A percentile compares a stretch with the other conserved stretches of the same genome.
Evolutionary conservation across 164 flowering plant species (phyloP).

Genomic region (Nelumbo lutea): DNA sequence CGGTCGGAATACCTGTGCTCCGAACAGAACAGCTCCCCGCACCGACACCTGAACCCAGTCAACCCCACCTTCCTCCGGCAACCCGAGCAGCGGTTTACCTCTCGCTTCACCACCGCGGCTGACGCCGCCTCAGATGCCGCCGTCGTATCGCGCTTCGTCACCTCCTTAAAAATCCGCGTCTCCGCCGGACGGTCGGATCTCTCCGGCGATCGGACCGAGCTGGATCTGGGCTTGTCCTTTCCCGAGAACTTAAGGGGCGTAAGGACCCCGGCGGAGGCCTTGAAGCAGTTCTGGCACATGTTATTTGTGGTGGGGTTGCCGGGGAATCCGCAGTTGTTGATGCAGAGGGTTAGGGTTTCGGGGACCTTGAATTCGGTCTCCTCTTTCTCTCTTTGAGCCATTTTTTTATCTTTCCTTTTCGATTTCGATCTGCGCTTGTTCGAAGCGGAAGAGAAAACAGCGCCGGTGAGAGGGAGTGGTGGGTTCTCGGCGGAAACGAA

Average conservation of each 20-base stretch:
- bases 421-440: background rate
- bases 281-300: conserved; percentile 57
- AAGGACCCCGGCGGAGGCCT: conserved; percentile 23
- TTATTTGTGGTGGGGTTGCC: conserved; percentile 46
- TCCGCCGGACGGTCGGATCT: conserved; percentile 10
- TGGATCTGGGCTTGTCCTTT: conserved; percentile 25
- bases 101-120: conserved; percentile 15
- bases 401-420: no score
- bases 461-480: no score
- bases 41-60: conserved; percentile 68
- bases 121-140: conserved; percentile 7
- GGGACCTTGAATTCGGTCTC: conserved; percentile 65
- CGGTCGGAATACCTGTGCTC: conserved; percentile 60
- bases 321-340: conserved; percentile 35
- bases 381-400: conserved; percentile 34
- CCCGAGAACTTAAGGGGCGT: background rate
- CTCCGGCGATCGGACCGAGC: conserved; percentile 12
- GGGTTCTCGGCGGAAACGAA: background rate
- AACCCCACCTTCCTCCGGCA: conserved; percentile 58
- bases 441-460: background rate
- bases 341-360: conserved; percentile 35
- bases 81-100: conserved; percentile 52
- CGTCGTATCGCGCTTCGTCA: background rate
- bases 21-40: conserved; percentile 62
- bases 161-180: background rate